Base-by-base conservation (phyloP, 2,329 filamentous ascomycete species). In the Beauveria asiatica region DNA sequence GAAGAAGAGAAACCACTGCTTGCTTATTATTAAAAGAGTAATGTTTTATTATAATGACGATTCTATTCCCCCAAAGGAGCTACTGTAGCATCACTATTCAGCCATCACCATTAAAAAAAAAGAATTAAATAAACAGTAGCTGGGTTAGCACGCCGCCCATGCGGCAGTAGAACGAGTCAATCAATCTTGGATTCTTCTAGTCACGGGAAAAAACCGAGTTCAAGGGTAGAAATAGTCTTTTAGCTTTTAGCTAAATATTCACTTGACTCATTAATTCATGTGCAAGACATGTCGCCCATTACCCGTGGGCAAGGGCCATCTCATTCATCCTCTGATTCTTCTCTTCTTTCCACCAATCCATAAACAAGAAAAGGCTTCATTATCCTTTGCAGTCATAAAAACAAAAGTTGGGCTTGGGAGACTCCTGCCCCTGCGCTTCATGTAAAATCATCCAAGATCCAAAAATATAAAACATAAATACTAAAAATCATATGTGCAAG, bases 241-340 rank as follows among this genome's bases (percentile, higher is more conserved):
- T 58, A 58, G 56, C 56, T 52, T 58, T 51, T 4, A 51, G 56
- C 56, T 58, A 58, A 42, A 37, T 58, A 58, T 58, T 58, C 44
- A 58, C 48, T 50, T 51, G 45, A 45, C 45, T 58, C 56, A 58
- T 58, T 58, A 58, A 51, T 44, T 58, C 56, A 58, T 58, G 48
- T 58, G 37, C 56, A 51, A 44, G 46, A 58, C 48, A 58, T 51
- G 56, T 16, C 37, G 16, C 37, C 21, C 37, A 25, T 44, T n/a
- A 17, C 56, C 48, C 39, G 48, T 58, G 17, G 56, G 56, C 46
- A 49, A 51, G 39, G 48, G 46, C 56, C 17, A 50, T 50, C 54
- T 46, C 33, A 49, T 39, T 30, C 55, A 50, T 49, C 55, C 45
- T 42, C 55, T 58, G 33, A 42, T 23, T 33, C 46, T 30, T 30